Evolutionary conservation across 2,329 filamentous ascomycete genomes (phyloP).

Genomic region (Huntiella omanensis): DNA sequence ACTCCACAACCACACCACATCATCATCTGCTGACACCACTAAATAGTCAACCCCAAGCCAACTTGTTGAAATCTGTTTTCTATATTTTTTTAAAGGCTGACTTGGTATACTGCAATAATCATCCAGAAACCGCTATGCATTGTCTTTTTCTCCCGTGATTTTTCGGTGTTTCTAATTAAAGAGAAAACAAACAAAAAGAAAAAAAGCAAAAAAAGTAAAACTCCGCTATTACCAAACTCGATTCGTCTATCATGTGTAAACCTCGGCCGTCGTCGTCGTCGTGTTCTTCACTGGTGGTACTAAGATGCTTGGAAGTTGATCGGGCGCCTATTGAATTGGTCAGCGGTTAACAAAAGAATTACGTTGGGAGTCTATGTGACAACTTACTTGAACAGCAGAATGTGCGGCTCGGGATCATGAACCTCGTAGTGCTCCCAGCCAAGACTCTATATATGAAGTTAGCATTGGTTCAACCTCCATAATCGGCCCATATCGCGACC

Average conservation of each 20-base stretch:
- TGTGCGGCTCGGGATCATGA: conserved; percentile 95
- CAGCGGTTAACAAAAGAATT: neutral
- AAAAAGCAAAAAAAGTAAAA: too few species aligned
- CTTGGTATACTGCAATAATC: too few species aligned
- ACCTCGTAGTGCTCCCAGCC: conserved; percentile 99
- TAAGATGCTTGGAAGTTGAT: conserved; percentile 43
- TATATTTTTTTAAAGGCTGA: too few species aligned
- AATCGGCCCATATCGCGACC: neutral
- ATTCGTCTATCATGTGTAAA: too few species aligned
- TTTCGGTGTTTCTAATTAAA: neutral
- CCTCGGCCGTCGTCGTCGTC: too few species aligned
- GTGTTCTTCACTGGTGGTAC: too few species aligned
- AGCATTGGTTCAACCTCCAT: neutral
- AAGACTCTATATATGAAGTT: conserved; percentile 48
- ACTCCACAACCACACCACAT: too few species aligned
- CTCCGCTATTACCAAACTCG: too few species aligned
- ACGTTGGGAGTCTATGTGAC: neutral
- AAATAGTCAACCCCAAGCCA: too few species aligned
- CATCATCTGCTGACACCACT: too few species aligned
- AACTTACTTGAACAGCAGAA: conserved; percentile 90
- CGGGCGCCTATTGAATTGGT: conserved; percentile 39
- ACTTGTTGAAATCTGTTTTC: too few species aligned
- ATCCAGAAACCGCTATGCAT: conserved; percentile 4
- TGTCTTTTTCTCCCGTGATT: conserved; percentile 2
- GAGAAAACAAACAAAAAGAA: too few species aligned